These are phyloP conservation scores for Geosmithia morbida DNA, from an alignment of 2,329 filamentous ascomycete genomes.

Conservation along the genomic window DNA sequence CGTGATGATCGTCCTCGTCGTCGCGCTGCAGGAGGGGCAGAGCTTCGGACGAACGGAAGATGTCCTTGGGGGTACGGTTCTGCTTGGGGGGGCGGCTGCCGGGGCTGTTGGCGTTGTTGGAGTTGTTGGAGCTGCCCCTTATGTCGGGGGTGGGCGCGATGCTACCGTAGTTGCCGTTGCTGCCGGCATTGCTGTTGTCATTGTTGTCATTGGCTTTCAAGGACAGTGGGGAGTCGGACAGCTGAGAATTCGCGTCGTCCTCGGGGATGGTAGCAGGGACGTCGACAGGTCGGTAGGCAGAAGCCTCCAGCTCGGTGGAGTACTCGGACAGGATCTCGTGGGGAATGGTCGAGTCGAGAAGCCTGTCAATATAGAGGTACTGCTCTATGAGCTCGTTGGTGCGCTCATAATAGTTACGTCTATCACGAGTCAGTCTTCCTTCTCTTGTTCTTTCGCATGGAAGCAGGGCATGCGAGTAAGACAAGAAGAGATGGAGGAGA, in stretches of 20 bases:
- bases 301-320: constrained; percentile 42
- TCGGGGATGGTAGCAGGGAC: constrained; percentile 67
- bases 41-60: constrained; percentile 64
- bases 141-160: constrained; percentile 5
- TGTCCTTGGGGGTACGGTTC: constrained; percentile 70
- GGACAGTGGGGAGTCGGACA: constrained; percentile 2
- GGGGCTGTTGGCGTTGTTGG: constrained; percentile 4
- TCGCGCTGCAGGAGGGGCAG: constrained; percentile 44
- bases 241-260: constrained; percentile 24
- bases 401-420: constrained; percentile 73
- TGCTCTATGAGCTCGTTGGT: constrained; percentile 82
- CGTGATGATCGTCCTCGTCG: constrained; percentile 24
- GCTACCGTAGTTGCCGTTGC: constrained; percentile 11
- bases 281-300: constrained; percentile 37
- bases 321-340: constrained; percentile 89
- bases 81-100: constrained; percentile 29
- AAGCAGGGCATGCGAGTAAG: background rate
- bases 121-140: constrained; percentile 9
- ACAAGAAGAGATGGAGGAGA: background rate
- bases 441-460: background rate
- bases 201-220: background rate
- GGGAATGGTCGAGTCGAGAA: constrained; percentile 84
- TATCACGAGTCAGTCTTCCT: constrained; percentile 11
- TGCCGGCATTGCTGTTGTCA: constrained; percentile 2
- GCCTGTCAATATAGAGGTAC: constrained; percentile 83